Evolutionary conservation across 768 basidiomycete species (phyloP).

Genomic region (Rhodosporidiobolus odoratus): DNA sequence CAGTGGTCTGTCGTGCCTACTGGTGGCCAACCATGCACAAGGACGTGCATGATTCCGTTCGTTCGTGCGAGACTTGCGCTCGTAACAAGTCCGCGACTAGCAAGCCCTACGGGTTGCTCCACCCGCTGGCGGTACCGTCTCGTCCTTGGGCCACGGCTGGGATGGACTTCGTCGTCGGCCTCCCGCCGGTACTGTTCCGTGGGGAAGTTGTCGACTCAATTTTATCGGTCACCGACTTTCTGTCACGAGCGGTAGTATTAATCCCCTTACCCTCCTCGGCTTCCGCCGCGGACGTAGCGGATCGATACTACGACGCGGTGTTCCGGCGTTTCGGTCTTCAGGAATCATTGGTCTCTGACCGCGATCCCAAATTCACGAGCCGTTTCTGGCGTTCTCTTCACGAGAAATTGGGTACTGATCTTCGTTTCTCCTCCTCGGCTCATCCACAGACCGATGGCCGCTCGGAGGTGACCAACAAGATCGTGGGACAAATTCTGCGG

Average conservation of each 20-base stretch:
- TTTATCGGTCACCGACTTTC: neutral
- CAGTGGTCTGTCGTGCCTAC: neutral
- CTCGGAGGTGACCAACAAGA: conserved; percentile 46
- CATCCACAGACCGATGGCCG: conserved; percentile 52
- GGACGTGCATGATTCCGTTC: conserved; percentile 5
- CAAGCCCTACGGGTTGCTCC: conserved; percentile 1
- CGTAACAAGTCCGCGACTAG: neutral
- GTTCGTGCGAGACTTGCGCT: conserved; percentile 6
- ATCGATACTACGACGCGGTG: conserved; percentile 46
- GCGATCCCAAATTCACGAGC: conserved; percentile 51
- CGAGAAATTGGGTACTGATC: conserved; percentile 42
- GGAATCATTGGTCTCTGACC: conserved; percentile 48
- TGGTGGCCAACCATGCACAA: conserved; percentile 13
- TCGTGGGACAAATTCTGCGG: conserved; percentile 21
- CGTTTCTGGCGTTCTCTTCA: conserved; percentile 50
- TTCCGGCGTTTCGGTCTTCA: conserved; percentile 51
- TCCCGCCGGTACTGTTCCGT: neutral
- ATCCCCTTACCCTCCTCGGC: neutral
- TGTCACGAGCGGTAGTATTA: conserved; percentile 1
- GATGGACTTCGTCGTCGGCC: conserved; percentile 13
- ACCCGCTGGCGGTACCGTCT: neutral
- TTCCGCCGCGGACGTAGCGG: conserved; percentile 46
- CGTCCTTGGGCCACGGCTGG: neutral
- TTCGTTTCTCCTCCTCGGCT: conserved; percentile 49
- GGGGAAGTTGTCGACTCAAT: neutral